Evolutionary conservation across 495 filamentous ascomycete genomes (phyloP).

Genomic region (Aspergillus nidulans): DNA sequence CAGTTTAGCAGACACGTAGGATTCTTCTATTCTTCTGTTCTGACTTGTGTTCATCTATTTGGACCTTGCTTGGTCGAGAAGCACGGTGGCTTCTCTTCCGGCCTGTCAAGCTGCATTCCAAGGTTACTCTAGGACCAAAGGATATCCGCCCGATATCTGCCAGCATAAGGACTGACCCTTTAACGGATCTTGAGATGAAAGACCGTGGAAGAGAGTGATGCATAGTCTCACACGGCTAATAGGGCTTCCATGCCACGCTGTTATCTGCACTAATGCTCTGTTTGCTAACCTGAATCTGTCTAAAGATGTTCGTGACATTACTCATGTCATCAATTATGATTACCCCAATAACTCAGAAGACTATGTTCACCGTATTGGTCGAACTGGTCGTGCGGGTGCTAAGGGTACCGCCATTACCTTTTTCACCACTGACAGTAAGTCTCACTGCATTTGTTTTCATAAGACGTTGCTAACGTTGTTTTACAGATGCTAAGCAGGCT

Average conservation of each 20-base stretch:
- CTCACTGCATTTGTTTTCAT: neutral
- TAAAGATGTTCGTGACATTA: constrained; percentile 99
- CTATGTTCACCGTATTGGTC: constrained; percentile 95
- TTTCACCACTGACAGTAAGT: constrained; percentile 97
- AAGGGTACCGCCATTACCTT: constrained; percentile 86
- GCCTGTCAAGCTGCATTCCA: constrained; percentile 65
- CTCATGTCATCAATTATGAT: constrained; percentile 99
- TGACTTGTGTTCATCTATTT: constrained; percentile 65
- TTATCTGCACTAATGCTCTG: constrained; percentile 41
- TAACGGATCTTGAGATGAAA: constrained; percentile 54
- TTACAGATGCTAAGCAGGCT: constrained; percentile 87
- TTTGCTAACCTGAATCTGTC: constrained; percentile 70
- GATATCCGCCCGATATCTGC: constrained; percentile 67
- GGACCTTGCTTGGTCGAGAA: constrained; percentile 68
- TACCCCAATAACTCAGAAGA: constrained; percentile 99
- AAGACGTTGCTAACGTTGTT: constrained; percentile 24
- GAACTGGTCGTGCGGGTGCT: constrained; percentile 89
- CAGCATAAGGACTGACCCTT: constrained; percentile 45
- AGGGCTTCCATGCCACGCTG: constrained; percentile 51
- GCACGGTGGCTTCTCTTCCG: constrained; percentile 68
- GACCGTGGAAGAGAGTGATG: constrained; percentile 64
- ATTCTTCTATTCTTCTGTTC: constrained; percentile 41
- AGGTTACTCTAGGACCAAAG: constrained; percentile 68
- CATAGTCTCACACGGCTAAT: constrained; percentile 62
- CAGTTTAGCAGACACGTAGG: constrained; percentile 60